A percentile compares a stretch with the other conserved stretches of the same genome.
Conservation (phyloP, 2,329 filamentous ascomycete genomes). For the Coccinonectria pachysandricola region DNA sequence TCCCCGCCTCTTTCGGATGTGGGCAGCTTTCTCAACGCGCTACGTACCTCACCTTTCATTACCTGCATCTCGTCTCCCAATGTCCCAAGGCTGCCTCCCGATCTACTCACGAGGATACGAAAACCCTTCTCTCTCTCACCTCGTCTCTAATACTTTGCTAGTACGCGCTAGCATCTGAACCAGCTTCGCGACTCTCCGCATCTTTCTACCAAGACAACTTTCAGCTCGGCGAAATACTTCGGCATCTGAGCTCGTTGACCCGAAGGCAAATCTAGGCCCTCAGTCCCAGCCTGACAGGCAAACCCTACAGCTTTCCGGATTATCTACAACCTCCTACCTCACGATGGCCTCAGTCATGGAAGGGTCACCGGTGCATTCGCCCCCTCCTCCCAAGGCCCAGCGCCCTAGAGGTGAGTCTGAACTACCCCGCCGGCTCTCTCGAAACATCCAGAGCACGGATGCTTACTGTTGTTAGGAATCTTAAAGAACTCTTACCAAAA, state of each 20-base stretch:
- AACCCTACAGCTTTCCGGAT: no score
- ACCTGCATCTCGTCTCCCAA: neutral
- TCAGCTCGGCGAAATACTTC: neutral
- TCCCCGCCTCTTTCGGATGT: conserved; percentile 2
- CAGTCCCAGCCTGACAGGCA: neutral
- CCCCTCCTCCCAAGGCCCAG: conserved; percentile 30
- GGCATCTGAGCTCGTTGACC: neutral
- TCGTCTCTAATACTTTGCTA: neutral
- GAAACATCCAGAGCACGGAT: conserved; percentile 1
- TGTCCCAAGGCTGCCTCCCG: neutral
- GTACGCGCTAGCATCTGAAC: no score
- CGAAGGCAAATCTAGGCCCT: neutral
- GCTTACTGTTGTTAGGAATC: conserved; percentile 57
- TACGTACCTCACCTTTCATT: no score
- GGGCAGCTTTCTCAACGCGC: neutral
- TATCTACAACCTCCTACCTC: conserved; percentile 9
- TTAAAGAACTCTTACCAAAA: conserved; percentile 78
- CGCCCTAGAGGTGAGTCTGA: conserved; percentile 36
- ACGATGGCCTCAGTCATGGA: conserved; percentile 33
- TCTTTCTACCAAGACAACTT: neutral
- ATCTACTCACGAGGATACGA: neutral
- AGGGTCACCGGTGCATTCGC: conserved; percentile 29
- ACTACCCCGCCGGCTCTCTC: neutral
- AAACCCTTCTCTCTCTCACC: neutral
- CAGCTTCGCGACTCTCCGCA: neutral